phyloP scores from a whole-genome alignment of 306 rosid species.

The Calophaca sinica region DNA sequence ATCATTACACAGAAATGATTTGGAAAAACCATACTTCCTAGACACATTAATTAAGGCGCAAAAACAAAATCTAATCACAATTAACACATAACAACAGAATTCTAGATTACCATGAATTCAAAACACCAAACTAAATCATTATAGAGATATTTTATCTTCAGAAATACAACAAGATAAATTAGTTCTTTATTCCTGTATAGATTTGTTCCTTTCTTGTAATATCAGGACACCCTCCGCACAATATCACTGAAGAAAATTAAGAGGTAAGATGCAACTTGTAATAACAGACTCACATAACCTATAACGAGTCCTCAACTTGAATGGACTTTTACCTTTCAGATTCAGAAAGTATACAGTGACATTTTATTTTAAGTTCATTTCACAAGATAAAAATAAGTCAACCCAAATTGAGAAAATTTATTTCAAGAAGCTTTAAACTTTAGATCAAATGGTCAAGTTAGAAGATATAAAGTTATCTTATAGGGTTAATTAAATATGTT shows the following conservation, averaged over 20 bases:
- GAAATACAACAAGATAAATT: slow-evolving; percentile 13
- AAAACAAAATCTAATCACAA: slow-evolving; percentile 6
- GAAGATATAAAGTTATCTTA: not conserved
- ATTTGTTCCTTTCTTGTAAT: slow-evolving; percentile 29
- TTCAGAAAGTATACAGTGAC: slow-evolving; percentile 8
- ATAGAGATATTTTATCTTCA: slow-evolving; percentile 24
- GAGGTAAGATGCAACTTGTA: slow-evolving; percentile 37
- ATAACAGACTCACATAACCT: slow-evolving; percentile 4
- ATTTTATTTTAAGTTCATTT: no score
- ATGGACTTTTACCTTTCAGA: slow-evolving; percentile 33
- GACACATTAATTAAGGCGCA: not conserved
- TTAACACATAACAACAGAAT: slow-evolving; percentile 8
- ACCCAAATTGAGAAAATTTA: slow-evolving; percentile 3
- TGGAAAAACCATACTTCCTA: slow-evolving; percentile 11
- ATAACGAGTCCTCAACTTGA: slow-evolving; percentile 17
- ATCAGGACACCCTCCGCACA: slow-evolving; percentile 25
- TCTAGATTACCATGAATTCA: slow-evolving; percentile 10
- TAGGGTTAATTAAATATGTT: no score
- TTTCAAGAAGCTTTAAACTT: slow-evolving; percentile 20
- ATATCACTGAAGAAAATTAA: slow-evolving; percentile 18
- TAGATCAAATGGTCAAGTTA: slow-evolving; percentile 31
- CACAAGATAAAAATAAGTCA: not conserved
- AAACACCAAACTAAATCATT: slow-evolving; percentile 23
- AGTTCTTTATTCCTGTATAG: slow-evolving; percentile 17
- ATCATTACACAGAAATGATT: slow-evolving; percentile 8